A percentile compares a stretch with the other conserved stretches of the same genome.
Evolutionary conservation across 768 basidiomycete genomes (phyloP).

Genomic region (Termitomyces sp.): DNA sequence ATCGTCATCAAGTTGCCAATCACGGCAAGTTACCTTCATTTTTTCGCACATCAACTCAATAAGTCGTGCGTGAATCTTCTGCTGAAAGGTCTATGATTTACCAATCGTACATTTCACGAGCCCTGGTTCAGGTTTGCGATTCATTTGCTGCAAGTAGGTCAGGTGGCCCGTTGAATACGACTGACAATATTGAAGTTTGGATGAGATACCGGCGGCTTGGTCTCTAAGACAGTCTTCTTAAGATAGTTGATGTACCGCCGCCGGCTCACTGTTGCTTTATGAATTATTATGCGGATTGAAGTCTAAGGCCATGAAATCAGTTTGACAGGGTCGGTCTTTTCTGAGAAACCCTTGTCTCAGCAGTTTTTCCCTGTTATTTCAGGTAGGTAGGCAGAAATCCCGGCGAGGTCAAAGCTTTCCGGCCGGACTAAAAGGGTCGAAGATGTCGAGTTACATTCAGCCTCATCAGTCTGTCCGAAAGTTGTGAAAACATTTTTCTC

Average conservation of each 20-base stretch:
- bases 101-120: no score
- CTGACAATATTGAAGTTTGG: background rate
- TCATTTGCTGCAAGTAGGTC: no score
- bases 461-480: background rate
- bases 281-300: background rate
- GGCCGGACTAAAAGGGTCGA: background rate
- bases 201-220: background rate
- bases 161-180: background rate
- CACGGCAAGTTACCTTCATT: background rate
- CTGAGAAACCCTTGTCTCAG: background rate
- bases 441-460: background rate
- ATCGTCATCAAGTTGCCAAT: background rate
- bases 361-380: background rate
- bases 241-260: background rate
- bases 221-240: no score
- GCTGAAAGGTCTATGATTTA: no score
- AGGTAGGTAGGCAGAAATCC: no score
- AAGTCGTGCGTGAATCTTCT: background rate
- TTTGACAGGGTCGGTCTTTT: background rate
- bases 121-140: no score
- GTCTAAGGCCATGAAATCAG: background rate
- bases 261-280: background rate
- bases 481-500: background rate
- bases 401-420: no score
- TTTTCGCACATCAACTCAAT: background rate